phyloP scores from a whole-genome alignment of 2,329 filamentous ascomycete species.

The Botryotinia convoluta region DNA sequence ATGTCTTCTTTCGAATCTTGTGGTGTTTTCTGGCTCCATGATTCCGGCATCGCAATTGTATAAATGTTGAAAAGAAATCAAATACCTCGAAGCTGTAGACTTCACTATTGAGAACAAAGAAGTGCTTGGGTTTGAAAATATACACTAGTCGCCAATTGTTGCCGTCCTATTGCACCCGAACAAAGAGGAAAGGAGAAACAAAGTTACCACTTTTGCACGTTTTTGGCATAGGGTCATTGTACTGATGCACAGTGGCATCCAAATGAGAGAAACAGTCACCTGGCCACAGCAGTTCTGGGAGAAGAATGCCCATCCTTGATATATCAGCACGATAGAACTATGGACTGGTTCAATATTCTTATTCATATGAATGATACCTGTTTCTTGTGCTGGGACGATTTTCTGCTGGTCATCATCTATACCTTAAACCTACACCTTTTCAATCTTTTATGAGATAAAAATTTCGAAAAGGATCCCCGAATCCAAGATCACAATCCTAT shows the following conservation, averaged over 20 bases:
- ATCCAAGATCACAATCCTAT: neutral
- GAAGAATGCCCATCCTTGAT: neutral
- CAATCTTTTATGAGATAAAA: neutral
- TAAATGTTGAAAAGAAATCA: neutral
- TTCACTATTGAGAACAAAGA: neutral
- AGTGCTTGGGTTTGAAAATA: neutral
- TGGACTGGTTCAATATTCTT: too few relatives aligned
- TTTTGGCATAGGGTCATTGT: slow-evolving; percentile 1
- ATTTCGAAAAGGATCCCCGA: neutral
- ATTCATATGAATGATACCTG: neutral
- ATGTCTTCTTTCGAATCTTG: neutral
- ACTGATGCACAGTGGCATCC: neutral
- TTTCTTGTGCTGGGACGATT: neutral
- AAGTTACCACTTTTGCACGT: slow-evolving; percentile 6
- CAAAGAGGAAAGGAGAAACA: neutral
- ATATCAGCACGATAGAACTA: neutral
- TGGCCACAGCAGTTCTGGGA: neutral
- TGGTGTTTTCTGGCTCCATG: neutral
- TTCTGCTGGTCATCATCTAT: neutral
- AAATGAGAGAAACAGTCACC: neutral
- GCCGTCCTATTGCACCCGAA: neutral
- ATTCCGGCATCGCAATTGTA: neutral
- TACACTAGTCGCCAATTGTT: neutral
- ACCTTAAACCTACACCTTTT: neutral
- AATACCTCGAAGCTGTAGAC: neutral